Evolutionary conservation across 2,329 filamentous ascomycete species (phyloP).

Genomic region (Xylaria arbuscula): DNA sequence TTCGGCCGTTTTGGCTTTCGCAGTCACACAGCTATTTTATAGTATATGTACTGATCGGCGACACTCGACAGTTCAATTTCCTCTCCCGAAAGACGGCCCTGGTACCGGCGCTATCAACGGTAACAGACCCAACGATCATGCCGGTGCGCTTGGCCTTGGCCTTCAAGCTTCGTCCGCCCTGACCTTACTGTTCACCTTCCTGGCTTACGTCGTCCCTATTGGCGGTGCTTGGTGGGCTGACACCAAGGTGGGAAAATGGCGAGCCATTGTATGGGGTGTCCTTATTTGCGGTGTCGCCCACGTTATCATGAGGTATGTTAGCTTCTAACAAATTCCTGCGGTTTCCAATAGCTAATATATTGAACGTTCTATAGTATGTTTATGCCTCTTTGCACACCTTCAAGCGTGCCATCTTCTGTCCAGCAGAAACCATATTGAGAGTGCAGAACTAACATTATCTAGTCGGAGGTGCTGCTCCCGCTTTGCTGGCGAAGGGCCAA

Average conservation of each 20-base stretch:
- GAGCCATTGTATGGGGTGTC: background rate
- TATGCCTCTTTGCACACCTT: background rate
- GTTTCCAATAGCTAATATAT: background rate
- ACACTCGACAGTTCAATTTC: background rate
- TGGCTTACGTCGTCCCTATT: background rate
- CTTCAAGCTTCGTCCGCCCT: background rate
- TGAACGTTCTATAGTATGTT: background rate
- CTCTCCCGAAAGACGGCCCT: background rate
- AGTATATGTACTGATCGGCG: background rate
- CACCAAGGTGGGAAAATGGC: background rate
- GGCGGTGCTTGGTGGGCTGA: background rate
- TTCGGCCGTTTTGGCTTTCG: too few species aligned
- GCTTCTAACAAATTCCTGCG: background rate
- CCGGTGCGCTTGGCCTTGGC: background rate
- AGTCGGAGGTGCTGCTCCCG: background rate
- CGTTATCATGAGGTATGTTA: constrained; percentile 1
- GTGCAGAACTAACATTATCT: background rate
- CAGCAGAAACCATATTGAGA: background rate
- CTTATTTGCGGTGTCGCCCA: background rate
- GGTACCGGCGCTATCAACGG: background rate
- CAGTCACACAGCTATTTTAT: too few species aligned
- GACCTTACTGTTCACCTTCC: background rate
- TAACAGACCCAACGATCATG: background rate
- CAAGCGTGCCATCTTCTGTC: background rate
- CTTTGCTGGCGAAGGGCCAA: background rate